Evolutionary conservation across 2,329 filamentous ascomycete genomes (phyloP), one percentile per base, ranked within the genome.

Genomic region (Furcasterigmium sp.): DNA sequence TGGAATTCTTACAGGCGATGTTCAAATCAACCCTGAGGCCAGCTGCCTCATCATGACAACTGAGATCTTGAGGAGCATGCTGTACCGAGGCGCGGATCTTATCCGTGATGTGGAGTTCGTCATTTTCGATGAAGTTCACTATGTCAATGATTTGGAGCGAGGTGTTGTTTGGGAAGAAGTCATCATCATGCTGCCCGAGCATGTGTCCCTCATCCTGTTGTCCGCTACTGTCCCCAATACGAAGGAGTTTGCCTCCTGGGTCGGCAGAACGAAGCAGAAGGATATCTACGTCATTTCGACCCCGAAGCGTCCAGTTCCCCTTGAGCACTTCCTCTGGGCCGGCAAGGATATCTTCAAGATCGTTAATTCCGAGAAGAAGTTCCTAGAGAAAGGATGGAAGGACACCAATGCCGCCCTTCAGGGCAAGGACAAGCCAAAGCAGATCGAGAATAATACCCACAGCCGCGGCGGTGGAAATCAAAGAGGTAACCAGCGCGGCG

Each of bases 1-100:
- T 15, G 93, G 93, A 14, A 97, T 98, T 51, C 68, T 98, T 51
- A 98, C 93, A 0, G 93, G 93, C 46, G 93, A 98, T 68, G 93
- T 98, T 5, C 93, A 98, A 63, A 98, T 98, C 56, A 90, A 94
- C 51, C 89, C 91, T 0, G 93, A 97, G 68, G 93, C 93, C 21
- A 97, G 91, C 65, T 98, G 93, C 67, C 75, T 98, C 34, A 97
- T 98, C 64, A 98, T 98, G 93, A 98, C 93, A 0, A 98, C 93
- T 0, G 93, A 98, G 60, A 98, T 98, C 68, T 68, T 98, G 45
- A 82, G 93, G 45, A 97, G 93, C 71, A 98, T 98, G 91, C 80
- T 98, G 37, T 98, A 98, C 58, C 81, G 91, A 46, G 93, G 93
- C 47, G 91, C 93, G 6, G 93, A 98, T 68, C 68, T 98, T 14